Conservation (phyloP, 2,329 filamentous ascomycete species). For the Pyricularia grisea region DNA sequence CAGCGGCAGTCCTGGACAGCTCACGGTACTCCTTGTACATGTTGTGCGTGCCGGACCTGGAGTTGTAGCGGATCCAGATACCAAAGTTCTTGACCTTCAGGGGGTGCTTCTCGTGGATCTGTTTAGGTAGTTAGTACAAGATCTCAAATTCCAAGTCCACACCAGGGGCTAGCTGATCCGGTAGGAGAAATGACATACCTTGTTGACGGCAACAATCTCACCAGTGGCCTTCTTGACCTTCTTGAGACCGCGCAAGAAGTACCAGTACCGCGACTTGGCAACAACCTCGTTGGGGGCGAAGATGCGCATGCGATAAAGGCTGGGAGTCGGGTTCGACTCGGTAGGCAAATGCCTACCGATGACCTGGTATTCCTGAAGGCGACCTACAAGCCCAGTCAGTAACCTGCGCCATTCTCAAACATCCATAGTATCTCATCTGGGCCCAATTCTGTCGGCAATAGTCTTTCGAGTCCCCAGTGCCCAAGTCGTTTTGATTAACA, state of each 20-base stretch:
- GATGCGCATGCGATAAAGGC: slow-evolving; percentile 99
- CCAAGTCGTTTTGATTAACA: background rate
- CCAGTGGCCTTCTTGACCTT: slow-evolving; percentile 99
- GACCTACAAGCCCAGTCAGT: slow-evolving; percentile 53
- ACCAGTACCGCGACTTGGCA: slow-evolving; percentile 99
- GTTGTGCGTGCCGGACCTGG: slow-evolving; percentile 99
- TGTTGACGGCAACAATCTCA: slow-evolving; percentile 96
- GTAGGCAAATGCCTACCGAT: slow-evolving; percentile 98
- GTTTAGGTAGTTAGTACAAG: background rate
- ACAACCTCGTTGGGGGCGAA: slow-evolving; percentile 97
- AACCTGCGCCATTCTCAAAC: background rate
- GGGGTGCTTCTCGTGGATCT: slow-evolving; percentile 99
- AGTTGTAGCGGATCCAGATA: slow-evolving; percentile 99
- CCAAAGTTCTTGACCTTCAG: slow-evolving; percentile 99
- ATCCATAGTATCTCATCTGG: background rate
- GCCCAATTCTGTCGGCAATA: background rate
- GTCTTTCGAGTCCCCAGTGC: background rate
- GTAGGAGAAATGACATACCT: slow-evolving; percentile 49
- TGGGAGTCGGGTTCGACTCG: slow-evolving; percentile 92
- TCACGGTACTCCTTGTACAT: slow-evolving; percentile 99
- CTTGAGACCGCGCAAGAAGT: slow-evolving; percentile 97
- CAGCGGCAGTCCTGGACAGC: slow-evolving; percentile 90
- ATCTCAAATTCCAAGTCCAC: background rate
- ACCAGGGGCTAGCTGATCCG: background rate
- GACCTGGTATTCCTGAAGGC: slow-evolving; percentile 99